phyloP scores from a whole-genome alignment of 148 eudicot species.

The Selenicereus undatus region DNA sequence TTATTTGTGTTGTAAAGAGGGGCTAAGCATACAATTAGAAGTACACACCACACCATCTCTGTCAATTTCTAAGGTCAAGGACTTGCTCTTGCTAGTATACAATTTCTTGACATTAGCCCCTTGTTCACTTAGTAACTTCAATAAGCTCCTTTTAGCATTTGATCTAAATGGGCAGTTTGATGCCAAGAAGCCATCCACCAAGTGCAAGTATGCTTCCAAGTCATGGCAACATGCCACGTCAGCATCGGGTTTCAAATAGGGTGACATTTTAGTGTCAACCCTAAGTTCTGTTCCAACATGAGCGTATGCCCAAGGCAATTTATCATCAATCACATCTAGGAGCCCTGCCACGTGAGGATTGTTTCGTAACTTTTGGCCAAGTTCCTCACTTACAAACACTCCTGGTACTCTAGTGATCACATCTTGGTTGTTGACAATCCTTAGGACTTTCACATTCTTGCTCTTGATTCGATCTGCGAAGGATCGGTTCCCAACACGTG shows the following conservation, averaged over 20 bases:
- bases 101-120: constrained; percentile 72
- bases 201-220: constrained; percentile 79
- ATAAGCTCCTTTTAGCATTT: constrained; percentile 78
- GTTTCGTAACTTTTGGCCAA: constrained; percentile 44
- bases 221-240: constrained; percentile 93
- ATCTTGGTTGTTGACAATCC: constrained; percentile 81
- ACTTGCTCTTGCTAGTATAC: constrained; percentile 66
- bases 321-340: constrained; percentile 52
- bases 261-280: constrained; percentile 77
- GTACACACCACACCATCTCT: constrained; percentile 32
- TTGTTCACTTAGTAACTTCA: constrained; percentile 64
- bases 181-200: constrained; percentile 71
- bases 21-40: constrained; percentile 55
- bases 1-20: constrained; percentile 39
- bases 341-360: constrained; percentile 24
- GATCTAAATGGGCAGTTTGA: constrained; percentile 66
- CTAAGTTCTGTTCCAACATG: constrained; percentile 70
- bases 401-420: constrained; percentile 81
- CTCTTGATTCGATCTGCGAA: constrained; percentile 39
- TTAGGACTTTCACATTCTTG: constrained; percentile 60
- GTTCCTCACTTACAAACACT: constrained; percentile 66
- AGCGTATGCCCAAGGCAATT: constrained; percentile 74
- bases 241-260: constrained; percentile 66
- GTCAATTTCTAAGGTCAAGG: constrained; percentile 49
- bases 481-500: constrained; percentile 72